A percentile compares a stretch with the other conserved stretches of the same genome.
These are phyloP conservation scores for Styphnolobium japonicum DNA, from an alignment of 306 rosid species.

Conservation along the genomic window DNA sequence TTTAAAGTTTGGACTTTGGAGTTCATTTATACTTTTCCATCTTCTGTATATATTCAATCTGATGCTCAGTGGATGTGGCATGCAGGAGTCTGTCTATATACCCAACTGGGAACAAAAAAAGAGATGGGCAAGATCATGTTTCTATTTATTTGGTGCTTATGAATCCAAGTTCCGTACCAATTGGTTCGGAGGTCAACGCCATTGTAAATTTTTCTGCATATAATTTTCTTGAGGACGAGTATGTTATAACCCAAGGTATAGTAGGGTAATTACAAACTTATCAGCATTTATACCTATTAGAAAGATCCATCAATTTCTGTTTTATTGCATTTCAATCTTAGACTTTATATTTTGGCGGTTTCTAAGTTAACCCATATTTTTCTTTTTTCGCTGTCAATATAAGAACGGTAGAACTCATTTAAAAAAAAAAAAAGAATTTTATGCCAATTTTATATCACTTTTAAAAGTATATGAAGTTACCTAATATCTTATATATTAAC, in stretches of 20 bases:
- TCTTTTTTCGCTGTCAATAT: too few species aligned
- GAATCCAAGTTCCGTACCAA: background rate
- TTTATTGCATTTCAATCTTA: background rate
- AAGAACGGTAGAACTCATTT: too few species aligned
- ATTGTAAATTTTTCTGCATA: constrained; percentile 33
- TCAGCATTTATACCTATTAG: background rate
- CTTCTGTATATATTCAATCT: background rate
- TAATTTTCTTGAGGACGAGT: constrained; percentile 25
- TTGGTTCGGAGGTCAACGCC: constrained; percentile 43
- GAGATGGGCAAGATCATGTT: constrained; percentile 31
- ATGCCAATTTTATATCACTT: too few species aligned
- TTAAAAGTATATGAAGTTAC: too few species aligned
- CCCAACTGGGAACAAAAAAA: constrained; percentile 34
- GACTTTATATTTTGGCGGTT: background rate
- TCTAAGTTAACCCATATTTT: too few species aligned
- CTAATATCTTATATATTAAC: too few species aligned
- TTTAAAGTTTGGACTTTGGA: background rate
- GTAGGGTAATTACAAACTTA: background rate
- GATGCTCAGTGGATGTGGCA: background rate
- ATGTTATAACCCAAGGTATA: constrained; percentile 32
- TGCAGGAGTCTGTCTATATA: constrained; percentile 29
- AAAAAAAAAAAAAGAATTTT: too few species aligned
- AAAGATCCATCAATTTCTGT: background rate
- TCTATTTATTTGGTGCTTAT: constrained; percentile 30
- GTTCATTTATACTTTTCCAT: background rate